Percentiles rank a stretch among this genome's conserved stretches.
Evolutionary conservation across 2,329 filamentous ascomycete species (phyloP).

Genomic region (Colletotrichum acutatum): DNA sequence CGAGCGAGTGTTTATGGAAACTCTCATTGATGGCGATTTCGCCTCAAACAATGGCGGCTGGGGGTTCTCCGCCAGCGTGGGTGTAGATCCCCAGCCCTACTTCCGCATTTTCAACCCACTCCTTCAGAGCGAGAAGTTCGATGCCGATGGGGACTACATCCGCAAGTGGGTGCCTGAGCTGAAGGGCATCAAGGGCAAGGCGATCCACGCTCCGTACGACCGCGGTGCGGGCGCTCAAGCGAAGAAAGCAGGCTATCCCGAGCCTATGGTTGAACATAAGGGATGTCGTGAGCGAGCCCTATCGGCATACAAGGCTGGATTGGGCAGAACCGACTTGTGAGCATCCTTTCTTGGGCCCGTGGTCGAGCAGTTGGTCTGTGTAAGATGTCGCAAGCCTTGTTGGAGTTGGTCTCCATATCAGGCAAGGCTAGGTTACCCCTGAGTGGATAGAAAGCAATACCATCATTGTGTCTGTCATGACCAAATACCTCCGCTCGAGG

Average conservation of each 20-base stretch:
- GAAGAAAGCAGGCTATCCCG: slow-evolving; percentile 77
- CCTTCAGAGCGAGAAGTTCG: slow-evolving; percentile 88
- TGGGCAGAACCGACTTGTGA: slow-evolving; percentile 48
- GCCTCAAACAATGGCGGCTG: slow-evolving; percentile 78
- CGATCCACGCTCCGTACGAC: slow-evolving; percentile 84
- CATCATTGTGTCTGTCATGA: no score
- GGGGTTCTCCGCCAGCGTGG: slow-evolving; percentile 70
- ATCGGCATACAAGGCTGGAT: slow-evolving; percentile 74
- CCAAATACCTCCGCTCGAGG: no score
- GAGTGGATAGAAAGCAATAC: no score
- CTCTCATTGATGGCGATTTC: slow-evolving; percentile 83
- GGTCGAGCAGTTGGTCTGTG: neutral
- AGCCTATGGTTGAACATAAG: slow-evolving; percentile 80
- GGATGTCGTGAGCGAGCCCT: slow-evolving; percentile 74
- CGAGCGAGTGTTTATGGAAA: slow-evolving; percentile 85
- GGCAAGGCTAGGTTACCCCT: neutral
- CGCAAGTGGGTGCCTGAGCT: slow-evolving; percentile 85
- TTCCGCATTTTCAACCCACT: slow-evolving; percentile 92
- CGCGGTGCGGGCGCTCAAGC: slow-evolving; percentile 69
- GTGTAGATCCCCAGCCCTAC: slow-evolving; percentile 89
- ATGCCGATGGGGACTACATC: slow-evolving; percentile 82
- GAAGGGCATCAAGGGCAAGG: slow-evolving; percentile 69
- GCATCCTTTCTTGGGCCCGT: neutral
- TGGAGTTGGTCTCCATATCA: neutral
- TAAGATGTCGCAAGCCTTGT: neutral